These are phyloP conservation scores for Nigrospora oryzae DNA, from an alignment of 2,329 filamentous ascomycete genomes.

Conservation along the genomic window DNA sequence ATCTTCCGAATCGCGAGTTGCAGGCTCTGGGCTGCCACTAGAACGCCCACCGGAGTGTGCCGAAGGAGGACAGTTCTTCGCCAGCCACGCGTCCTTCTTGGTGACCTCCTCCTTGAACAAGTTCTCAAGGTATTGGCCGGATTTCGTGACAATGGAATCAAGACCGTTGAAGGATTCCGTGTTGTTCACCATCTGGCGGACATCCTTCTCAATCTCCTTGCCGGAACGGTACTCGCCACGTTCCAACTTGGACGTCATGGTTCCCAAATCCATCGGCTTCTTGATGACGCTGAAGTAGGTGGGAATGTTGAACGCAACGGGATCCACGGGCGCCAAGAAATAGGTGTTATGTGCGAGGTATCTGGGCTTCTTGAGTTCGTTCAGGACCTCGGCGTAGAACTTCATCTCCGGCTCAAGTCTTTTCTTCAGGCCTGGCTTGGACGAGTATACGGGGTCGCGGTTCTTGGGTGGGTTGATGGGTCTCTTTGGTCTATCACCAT, in stretches of 20 bases:
- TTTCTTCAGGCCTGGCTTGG: slow-evolving; percentile 74
- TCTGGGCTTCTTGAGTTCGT: slow-evolving; percentile 68
- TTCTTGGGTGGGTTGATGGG: slow-evolving; percentile 87
- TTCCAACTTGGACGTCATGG: slow-evolving; percentile 70
- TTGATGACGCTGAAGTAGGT: slow-evolving; percentile 91
- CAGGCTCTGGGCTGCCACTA: slow-evolving; percentile 54
- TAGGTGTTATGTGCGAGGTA: slow-evolving; percentile 60
- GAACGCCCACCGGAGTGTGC: slow-evolving; percentile 33
- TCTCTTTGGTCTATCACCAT: slow-evolving; percentile 77
- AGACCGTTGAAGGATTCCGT: slow-evolving; percentile 82
- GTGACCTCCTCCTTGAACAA: slow-evolving; percentile 70
- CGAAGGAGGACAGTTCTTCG: slow-evolving; percentile 54
- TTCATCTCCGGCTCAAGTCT: slow-evolving; percentile 82
- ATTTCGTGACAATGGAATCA: slow-evolving; percentile 63
- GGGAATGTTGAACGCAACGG: slow-evolving; percentile 87
- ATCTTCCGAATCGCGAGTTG: slow-evolving; percentile 64
- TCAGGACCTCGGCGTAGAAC: slow-evolving; percentile 77
- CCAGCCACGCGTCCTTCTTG: slow-evolving; percentile 74
- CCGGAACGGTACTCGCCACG: slow-evolving; percentile 70
- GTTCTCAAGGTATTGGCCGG: slow-evolving; percentile 65
- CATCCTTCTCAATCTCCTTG: slow-evolving; percentile 79
- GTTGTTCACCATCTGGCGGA: slow-evolving; percentile 78
- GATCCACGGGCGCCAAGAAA: slow-evolving; percentile 82
- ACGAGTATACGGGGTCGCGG: slow-evolving; percentile 83
- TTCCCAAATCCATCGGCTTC: slow-evolving; percentile 89